phyloP scores from a whole-genome alignment of 2,329 filamentous ascomycete genomes.

The Alternaria novae-zelandiae region DNA sequence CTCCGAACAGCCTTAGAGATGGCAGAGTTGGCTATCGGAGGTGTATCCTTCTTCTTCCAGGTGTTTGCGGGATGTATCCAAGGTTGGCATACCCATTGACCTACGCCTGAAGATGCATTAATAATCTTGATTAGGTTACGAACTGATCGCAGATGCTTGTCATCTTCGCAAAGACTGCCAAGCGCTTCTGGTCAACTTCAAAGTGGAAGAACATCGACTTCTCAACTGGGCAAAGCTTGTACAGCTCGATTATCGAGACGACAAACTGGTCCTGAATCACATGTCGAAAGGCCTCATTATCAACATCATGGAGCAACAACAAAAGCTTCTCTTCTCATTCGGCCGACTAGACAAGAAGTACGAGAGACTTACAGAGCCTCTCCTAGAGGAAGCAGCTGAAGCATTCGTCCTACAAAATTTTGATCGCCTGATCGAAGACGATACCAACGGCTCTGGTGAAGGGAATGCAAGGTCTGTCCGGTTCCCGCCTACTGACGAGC shows the following conservation, averaged over 20 bases:
- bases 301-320: constrained; percentile 45
- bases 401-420: constrained; percentile 18
- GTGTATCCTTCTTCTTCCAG: constrained; percentile 45
- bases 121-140: constrained; percentile 37
- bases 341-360: constrained; percentile 42
- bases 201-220: constrained; percentile 47
- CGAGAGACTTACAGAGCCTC: constrained; percentile 34
- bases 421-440: constrained; percentile 19
- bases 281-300: constrained; percentile 42
- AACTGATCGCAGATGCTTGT: constrained; percentile 48
- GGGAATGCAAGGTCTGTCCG: constrained; percentile 30
- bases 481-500: constrained; percentile 37
- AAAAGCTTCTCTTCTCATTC: constrained; percentile 39
- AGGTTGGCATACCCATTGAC: constrained; percentile 18
- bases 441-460: constrained; percentile 7
- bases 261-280: constrained; percentile 40
- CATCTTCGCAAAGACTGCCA: constrained; percentile 40
- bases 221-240: constrained; percentile 48
- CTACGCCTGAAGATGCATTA: neutral
- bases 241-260: constrained; percentile 41
- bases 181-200: constrained; percentile 45
- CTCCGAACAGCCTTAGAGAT: constrained; percentile 9
- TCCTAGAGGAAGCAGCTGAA: constrained; percentile 34
- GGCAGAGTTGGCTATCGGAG: constrained; percentile 33
- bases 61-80: constrained; percentile 48